phyloP scores from a whole-genome alignment of 345 rosid genomes.

The Murraya koenigii region DNA sequence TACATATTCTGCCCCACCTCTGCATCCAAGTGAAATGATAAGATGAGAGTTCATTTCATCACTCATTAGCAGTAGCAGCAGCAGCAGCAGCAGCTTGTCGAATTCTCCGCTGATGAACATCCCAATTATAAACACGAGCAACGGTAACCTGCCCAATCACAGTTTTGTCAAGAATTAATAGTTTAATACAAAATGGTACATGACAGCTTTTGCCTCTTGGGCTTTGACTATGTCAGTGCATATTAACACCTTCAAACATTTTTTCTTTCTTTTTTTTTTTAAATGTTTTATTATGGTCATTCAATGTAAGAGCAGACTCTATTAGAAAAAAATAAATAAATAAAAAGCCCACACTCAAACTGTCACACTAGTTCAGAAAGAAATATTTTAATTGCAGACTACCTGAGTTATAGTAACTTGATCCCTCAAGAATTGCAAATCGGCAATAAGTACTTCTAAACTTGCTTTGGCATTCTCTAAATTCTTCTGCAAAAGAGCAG shows the following conservation, averaged over 20 bases:
- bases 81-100: constrained; percentile 48
- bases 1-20: constrained; percentile 5
- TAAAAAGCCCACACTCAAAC: background rate
- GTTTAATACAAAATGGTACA: background rate
- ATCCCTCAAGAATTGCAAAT: constrained; percentile 90
- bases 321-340: background rate
- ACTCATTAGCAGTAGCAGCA: constrained; percentile 28
- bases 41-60: constrained; percentile 21
- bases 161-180: background rate
- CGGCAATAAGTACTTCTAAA: constrained; percentile 80
- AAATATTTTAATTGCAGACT: background rate
- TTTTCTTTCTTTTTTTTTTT: background rate
- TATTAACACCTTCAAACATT: background rate
- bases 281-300: background rate
- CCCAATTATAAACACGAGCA: constrained; percentile 90
- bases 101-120: constrained; percentile 82
- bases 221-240: background rate
- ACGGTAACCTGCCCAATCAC: constrained; percentile 58
- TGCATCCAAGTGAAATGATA: background rate
- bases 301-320: background rate
- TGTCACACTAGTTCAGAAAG: constrained; percentile 2
- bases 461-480: constrained; percentile 95
- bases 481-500: constrained; percentile 71
- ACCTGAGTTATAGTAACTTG: constrained; percentile 98
- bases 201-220: background rate